Evolutionary conservation across 2,329 filamentous ascomycete genomes (phyloP), one percentile per base, ranked within the genome.

Genomic region (Periconia sp.): DNA sequence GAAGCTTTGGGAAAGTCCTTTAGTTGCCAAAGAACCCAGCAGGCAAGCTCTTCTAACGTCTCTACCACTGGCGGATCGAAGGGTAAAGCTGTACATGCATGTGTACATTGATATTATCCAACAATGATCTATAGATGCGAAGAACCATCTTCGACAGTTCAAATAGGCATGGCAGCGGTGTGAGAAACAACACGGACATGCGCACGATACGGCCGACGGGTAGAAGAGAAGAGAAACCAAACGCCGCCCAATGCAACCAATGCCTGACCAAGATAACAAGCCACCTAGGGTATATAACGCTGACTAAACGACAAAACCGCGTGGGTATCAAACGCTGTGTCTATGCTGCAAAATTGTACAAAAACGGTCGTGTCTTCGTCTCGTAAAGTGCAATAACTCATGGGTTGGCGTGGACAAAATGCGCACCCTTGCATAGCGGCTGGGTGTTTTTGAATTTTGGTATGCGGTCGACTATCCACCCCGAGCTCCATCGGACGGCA

Each of bases 291-390:
- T 54, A 54, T 57, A 53, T 47, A 57, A 54, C 52, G 45, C 45
- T 47, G 52, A 56, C 48, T 53, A 43, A 47, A 55, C 31, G 50
- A 52, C 43, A 51, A 57, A n/a, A 5, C 33, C 33, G 11, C 33
- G 59, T 47, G 66, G 68, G 65, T 71, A 69, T 71, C 63, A 58
- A 71, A 70, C 67, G 68, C 67, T 67, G 55, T 56, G 19, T 55
- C 55, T 59, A 71, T 66, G 63, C 62, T 55, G 23, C 45, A 55
- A 55, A 63, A 60, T 56, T 55, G 50, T 61, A 54, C 54, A 60
- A 55, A 54, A 60, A 55, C 50, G 49, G 48, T 54, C 41, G 47
- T 64, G 31, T 62, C 59, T 49, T 62, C 47, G 44, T 59, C 52
- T 50, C 15, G 43, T n/a, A 23, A 47, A 35, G 35, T 44, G 35